Evolutionary conservation across 306 rosid genomes (phyloP).

Genomic region (Corylus americana): DNA sequence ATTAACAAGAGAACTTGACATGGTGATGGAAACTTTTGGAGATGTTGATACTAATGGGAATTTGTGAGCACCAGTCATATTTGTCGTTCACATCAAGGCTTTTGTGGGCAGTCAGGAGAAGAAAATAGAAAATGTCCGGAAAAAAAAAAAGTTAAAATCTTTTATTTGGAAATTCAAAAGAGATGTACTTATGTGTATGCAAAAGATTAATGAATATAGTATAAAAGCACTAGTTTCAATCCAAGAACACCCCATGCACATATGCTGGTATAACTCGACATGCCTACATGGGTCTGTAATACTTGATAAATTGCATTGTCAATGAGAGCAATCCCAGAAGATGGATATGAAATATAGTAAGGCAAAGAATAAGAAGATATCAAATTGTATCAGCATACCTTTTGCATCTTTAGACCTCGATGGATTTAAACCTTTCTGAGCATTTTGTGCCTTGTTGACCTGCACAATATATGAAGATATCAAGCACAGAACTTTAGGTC

Average conservation of each 20-base stretch:
- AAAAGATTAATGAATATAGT: neutral
- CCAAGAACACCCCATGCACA: neutral
- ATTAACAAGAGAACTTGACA: neutral
- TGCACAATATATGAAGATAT: slow-evolving; percentile 36
- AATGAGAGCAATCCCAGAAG: neutral
- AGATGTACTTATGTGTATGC: too few relatives aligned
- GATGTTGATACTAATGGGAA: neutral
- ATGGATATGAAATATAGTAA: neutral
- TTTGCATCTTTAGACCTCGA: slow-evolving; percentile 78
- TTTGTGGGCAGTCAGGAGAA: neutral
- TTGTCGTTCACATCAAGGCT: neutral
- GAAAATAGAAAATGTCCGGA: neutral
- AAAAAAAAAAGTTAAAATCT: neutral
- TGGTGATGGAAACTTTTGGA: neutral
- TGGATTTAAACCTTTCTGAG: slow-evolving; percentile 79
- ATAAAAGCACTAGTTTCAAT: neutral
- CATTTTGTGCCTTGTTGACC: slow-evolving; percentile 95
- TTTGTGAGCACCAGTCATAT: neutral
- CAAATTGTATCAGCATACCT: slow-evolving; percentile 46
- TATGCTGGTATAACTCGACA: neutral
- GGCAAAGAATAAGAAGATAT: slow-evolving; percentile 6
- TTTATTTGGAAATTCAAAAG: neutral
- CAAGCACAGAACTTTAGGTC: slow-evolving; percentile 11
- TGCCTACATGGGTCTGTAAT: neutral
- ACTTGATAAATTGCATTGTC: neutral